Base-by-base conservation (phyloP, 352 stramenopile species). In the Globisporangium megalacanthum region DNA sequence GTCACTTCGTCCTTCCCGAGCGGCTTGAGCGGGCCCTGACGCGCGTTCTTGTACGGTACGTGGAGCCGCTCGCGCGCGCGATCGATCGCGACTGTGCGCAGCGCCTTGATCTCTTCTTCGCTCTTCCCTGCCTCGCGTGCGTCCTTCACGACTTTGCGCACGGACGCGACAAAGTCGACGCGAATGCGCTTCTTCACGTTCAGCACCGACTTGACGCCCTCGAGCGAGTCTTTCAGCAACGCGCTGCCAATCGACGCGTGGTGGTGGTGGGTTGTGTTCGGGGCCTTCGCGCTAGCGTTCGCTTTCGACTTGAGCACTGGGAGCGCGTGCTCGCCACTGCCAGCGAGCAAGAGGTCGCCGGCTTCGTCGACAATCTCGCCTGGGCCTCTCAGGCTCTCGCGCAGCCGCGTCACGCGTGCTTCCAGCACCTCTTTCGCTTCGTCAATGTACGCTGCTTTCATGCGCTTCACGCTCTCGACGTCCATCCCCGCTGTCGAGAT, bases 361-460 rank as follows among this genome's bases (percentile, higher is more conserved):
- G 84, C 84, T 64, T 89, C 82, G 31, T 94, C 84, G n/a, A 94
- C 79, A 51, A 94, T 73, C 54, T 87, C 70, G 22, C 77, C 71
- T 0, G 79, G 74, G 5, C 75, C 74, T 53, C 83, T 85, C 31
- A 79, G 73, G 52, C 83, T 94, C 47, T 94, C 84, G 33, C 83
- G 82, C 68, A 92, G 69, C 17, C 82, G 78, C 17, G 84, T 89
- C 29, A 94, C 84, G 19, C 84, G 77, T 10, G 80, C 84, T 59
- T 94, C 84, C 0, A 94, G 76, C 31, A 94, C 84, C 62, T 94
- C 84, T 60, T 94, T 94, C 2, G 84, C 82, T 66, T 94, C 84
- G 49, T 94, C 84, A 60, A 94, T 94, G 56, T 92, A 94, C 46
- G 79, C 83, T 6, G 84, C 80, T 64, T 92, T 92, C 79, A 94